Percentiles rank a stretch among this genome's conserved stretches.
These are phyloP conservation scores for Alternaria triticimaculans DNA, from an alignment of 2,329 filamentous ascomycete species.

Conservation along the genomic window DNA sequence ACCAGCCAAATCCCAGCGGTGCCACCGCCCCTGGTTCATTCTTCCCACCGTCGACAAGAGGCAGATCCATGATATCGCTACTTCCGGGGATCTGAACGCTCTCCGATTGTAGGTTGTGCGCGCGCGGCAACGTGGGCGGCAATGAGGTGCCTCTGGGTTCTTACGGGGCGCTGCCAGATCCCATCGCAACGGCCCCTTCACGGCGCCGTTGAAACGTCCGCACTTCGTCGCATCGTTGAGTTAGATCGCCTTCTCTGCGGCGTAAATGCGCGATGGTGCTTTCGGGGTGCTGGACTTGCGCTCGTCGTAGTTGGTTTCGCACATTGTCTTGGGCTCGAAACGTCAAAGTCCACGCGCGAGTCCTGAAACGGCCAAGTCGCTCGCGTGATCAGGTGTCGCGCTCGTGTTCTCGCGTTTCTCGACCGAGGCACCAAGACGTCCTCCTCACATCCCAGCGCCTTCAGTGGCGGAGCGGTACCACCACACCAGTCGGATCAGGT, in stretches of 20 bases:
- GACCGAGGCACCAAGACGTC: neutral
- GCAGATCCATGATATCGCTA: neutral
- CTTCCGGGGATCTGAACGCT: neutral
- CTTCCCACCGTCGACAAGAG: neutral
- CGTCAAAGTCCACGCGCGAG: neutral
- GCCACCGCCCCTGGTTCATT: neutral
- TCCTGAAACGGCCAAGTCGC: neutral
- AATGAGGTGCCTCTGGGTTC: neutral
- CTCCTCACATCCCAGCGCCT: neutral
- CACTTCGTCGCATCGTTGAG: neutral
- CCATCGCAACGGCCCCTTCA: neutral
- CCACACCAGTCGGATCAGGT: neutral
- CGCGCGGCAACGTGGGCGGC: neutral
- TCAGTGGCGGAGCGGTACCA: neutral
- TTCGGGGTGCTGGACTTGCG: neutral
- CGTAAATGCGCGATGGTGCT: neutral
- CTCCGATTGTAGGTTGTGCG: neutral
- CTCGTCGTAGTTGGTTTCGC: neutral
- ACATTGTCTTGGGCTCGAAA: neutral
- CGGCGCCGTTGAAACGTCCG: neutral
- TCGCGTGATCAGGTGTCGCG: neutral
- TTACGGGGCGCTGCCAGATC: neutral
- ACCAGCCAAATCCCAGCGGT: neutral
- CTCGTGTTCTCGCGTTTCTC: neutral
- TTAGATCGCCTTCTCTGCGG: neutral